Base-by-base conservation (phyloP, 495 filamentous ascomycete species). In the Penicillium desertorum region DNA sequence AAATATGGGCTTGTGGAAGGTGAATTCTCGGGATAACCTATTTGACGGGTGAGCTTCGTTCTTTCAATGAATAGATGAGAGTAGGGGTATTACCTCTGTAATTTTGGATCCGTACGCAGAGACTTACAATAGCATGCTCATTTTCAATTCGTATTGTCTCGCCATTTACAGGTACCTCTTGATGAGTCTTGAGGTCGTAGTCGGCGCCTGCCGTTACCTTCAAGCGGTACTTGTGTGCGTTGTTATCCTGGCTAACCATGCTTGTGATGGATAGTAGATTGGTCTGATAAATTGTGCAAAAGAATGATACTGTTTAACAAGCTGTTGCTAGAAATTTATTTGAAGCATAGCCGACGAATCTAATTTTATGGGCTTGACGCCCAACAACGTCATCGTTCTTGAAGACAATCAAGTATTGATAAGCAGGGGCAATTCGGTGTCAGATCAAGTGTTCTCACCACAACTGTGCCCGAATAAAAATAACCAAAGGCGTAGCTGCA, bases 1-100 rank as follows among this genome's bases (percentile, higher is more conserved):
- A 98, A 97, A 76, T 96, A 96, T 2, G 81, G 67, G 46, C 83
- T 85, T 3, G 85, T 84, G 3, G 60, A 54, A 0, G 86, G 85
- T 17, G 87, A 84, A 45, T 65, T 60, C 22, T 71, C 74, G 4
- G 87, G 87, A 55, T 87, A 76, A 27, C 86, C 87, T 75, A 45
- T 65, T 59, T 68, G 79, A 79, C 32, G 78, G 67, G 56, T 56
- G 39, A 65, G 48, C 34, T 29, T 45, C 29, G 54, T 11, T 60
- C n/a, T 57, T 43, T 51, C 27, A 23, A 25, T 51, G 16, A n/a
- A 46, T 17, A 37, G 51, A 20, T 50, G 32, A 27, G 51, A 46
- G 51, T 45, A 11, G 43, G 34, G 4, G 27, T 34, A 37, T 10
- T 76, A 84, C 84, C 82, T 29, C 72, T 71, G 61, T 82, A 86